Evolutionary conservation across 2,329 filamentous ascomycete genomes (phyloP).

Genomic region (Aspergillus pseudoviridinutans): DNA sequence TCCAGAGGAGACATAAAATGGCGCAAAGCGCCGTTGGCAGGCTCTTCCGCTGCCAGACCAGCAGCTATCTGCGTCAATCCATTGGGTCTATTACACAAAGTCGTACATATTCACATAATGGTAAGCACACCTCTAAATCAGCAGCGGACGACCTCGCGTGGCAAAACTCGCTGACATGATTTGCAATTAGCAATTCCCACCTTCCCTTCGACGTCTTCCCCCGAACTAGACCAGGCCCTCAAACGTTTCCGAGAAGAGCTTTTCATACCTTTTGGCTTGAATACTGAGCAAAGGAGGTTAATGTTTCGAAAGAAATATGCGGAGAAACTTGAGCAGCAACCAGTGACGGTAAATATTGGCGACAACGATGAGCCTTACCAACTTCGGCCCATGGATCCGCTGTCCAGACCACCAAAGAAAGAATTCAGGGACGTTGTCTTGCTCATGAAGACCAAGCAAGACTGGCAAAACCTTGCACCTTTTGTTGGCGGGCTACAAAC

Average conservation of each 20-base stretch:
- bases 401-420: constrained; percentile 30
- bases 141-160: neutral
- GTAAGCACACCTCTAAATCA: constrained; percentile 11
- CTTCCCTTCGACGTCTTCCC: constrained; percentile 37
- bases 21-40: constrained; percentile 36
- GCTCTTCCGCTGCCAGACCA: constrained; percentile 35
- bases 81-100: constrained; percentile 28
- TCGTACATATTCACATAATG: constrained; percentile 30
- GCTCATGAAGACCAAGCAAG: constrained; percentile 34
- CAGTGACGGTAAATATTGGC: constrained; percentile 38
- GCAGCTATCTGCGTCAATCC: constrained; percentile 29
- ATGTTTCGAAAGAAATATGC: constrained; percentile 38
- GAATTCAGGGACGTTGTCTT: constrained; percentile 29
- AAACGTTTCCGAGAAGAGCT: constrained; percentile 40
- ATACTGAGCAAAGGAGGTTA: constrained; percentile 33
- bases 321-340: constrained; percentile 35
- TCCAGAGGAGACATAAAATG: constrained; percentile 25
- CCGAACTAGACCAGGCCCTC: constrained; percentile 40
- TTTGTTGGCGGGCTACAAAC: constrained; percentile 37
- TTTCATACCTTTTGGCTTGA: constrained; percentile 41
- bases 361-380: constrained; percentile 36
- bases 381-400: constrained; percentile 34
- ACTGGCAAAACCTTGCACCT: constrained; percentile 40
- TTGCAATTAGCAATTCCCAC: constrained; percentile 30
- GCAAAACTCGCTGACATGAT: neutral